phyloP scores from a whole-genome alignment of 345 rosid genomes.

The Pistacia integerrima region DNA sequence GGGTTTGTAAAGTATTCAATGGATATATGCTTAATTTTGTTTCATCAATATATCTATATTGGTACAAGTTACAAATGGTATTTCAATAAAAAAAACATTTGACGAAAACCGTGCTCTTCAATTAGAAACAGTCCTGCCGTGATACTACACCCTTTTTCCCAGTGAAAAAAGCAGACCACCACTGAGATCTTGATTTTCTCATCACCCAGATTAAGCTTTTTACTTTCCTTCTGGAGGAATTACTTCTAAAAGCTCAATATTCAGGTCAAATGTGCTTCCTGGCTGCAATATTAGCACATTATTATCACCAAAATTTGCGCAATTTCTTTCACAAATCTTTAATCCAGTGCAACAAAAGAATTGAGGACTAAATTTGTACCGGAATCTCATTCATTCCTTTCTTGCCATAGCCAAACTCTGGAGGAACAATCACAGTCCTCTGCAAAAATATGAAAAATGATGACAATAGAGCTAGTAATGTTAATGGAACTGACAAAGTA shows the following conservation, averaged over 20 bases:
- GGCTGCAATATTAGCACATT: conserved; percentile 55
- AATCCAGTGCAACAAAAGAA: not conserved
- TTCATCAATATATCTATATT: too few relatives aligned
- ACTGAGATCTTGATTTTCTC: not conserved
- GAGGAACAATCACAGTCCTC: conserved; percentile 89
- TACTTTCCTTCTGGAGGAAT: conserved; percentile 45
- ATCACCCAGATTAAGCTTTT: conserved; percentile 6
- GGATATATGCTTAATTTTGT: too few relatives aligned
- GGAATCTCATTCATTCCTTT: conserved; percentile 95
- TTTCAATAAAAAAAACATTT: too few relatives aligned
- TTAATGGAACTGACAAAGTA: not conserved
- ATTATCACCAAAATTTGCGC: not conserved
- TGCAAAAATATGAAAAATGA: conserved; percentile 28
- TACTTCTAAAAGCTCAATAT: conserved; percentile 82
- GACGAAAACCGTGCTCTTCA: not conserved
- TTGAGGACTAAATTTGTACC: conserved; percentile 33
- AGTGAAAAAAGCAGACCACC: too few relatives aligned
- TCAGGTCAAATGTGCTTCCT: conserved; percentile 71
- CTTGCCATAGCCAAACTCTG: conserved; percentile 78
- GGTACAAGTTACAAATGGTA: too few relatives aligned
- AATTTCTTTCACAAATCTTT: not conserved
- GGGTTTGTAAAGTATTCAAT: too few relatives aligned
- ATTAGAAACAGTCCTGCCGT: not conserved
- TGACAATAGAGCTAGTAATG: not conserved
- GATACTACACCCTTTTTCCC: too few relatives aligned